A percentile compares a stretch with the other conserved stretches of the same genome.
phyloP scores from a whole-genome alignment of 31 red algal species.

The Porphyra umbilicalis region DNA sequence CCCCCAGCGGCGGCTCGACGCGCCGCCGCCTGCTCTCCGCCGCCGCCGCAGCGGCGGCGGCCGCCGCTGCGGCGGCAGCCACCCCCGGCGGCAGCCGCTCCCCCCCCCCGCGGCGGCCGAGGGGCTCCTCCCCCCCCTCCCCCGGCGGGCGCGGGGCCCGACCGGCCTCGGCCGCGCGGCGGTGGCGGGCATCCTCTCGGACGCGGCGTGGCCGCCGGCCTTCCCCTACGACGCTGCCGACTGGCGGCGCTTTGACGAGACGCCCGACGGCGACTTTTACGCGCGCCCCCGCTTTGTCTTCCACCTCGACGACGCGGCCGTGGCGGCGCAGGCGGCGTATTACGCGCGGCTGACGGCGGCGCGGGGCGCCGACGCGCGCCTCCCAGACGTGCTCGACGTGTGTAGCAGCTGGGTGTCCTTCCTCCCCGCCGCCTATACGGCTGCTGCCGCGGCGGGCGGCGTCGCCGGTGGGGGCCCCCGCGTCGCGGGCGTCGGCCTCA shows the following conservation, averaged over 20 bases:
- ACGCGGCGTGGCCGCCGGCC: not conserved
- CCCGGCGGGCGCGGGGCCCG: not conserved
- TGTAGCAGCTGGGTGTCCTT: conserved; percentile 73
- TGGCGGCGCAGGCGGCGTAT: conserved; percentile 23
- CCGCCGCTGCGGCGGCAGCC: not conserved
- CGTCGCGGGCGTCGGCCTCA: conserved; percentile 66
- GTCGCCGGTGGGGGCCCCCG: not conserved
- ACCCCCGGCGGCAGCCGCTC: not conserved
- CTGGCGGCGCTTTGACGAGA: conserved; percentile 57
- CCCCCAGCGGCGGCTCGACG: too few relatives aligned
- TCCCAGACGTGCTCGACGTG: conserved; percentile 38
- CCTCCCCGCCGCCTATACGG: conserved; percentile 24
- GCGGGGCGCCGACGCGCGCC: not conserved
- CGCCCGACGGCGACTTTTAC: conserved; percentile 54
- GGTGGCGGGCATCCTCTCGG: not conserved
- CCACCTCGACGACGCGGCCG: conserved; percentile 60
- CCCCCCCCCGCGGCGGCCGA: too few relatives aligned
- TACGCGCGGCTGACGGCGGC: conserved; percentile 13
- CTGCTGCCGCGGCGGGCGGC: not conserved
- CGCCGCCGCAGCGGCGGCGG: too few relatives aligned
- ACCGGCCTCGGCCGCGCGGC: not conserved
- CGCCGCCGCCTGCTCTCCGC: too few relatives aligned
- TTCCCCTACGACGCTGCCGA: conserved; percentile 43
- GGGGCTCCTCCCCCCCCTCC: not conserved
- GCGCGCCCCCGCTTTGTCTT: conserved; percentile 53